Conservation (phyloP, 371 early-diverging fungal species). For the Mortierella sp. region DNA sequence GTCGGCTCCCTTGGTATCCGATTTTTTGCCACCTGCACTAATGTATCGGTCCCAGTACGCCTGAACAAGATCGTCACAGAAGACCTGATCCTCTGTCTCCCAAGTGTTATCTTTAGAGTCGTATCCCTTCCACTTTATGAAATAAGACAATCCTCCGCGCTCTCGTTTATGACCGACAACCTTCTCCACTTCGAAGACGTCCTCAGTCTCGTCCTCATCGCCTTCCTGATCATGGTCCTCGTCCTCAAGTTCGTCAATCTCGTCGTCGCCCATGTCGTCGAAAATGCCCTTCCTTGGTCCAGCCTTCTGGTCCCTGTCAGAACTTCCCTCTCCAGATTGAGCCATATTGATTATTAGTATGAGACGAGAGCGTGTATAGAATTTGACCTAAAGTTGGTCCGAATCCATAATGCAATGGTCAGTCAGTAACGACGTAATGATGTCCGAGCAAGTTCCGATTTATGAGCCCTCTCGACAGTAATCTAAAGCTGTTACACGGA, state of each 20-base stretch:
- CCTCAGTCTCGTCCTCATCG: conserved; percentile 12
- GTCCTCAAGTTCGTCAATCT: background rate
- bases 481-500: no score
- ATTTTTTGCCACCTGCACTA: conserved; percentile 19
- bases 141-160: conserved; percentile 14
- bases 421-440: no score
- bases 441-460: no score
- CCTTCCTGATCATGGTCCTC: background rate
- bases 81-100: conserved; percentile 24
- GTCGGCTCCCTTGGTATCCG: conserved; percentile 16
- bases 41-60: conserved; percentile 35
- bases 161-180: conserved; percentile 39
- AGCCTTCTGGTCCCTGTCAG: background rate
- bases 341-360: no score
- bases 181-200: conserved; percentile 42
- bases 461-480: no score
- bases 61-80: conserved; percentile 23
- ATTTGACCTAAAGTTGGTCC: no score
- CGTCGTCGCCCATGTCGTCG: background rate
- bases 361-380: no score
- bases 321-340: no score
- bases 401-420: background rate
- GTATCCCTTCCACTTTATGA: conserved; percentile 46
- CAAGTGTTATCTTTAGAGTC: conserved; percentile 35
- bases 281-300: background rate